Base-by-base conservation (phyloP, 2,329 filamentous ascomycete species). In the Fusarium burgessii region DNA sequence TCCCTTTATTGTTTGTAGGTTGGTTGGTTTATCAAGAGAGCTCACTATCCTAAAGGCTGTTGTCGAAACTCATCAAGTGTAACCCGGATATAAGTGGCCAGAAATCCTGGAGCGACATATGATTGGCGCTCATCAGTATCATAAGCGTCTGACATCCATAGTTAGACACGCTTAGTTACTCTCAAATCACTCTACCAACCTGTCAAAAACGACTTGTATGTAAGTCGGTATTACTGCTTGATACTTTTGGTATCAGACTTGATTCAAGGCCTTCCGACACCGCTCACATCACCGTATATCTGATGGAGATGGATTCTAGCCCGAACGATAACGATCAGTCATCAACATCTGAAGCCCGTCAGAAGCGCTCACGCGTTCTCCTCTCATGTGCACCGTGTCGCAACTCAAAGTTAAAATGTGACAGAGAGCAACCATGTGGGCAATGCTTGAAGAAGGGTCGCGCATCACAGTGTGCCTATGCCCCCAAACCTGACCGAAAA, bases 361-460 rank as follows among this genome's bases (percentile, higher is more conserved):
- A 79, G 43, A 88, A 87, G 75, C 83, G 86, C 29, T 82, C 80
- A 23, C 82, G 86, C 36, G 79, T 87, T 25, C 79, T 87, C 6
- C 83, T 88, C 25, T 87, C 85, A 6, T 89, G 87, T 68, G 84
- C 79, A 11, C 82, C 85, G 5, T 89, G 87, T 70, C 85, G 87
- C 52, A 64, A 72, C 58, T 88, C 86, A 41, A 89, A 89, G 79
- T 83, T 88, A 32, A 89, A 88, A 71, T 89, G 87, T 76, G 86
- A 89, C 74, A 84, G 87, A 52, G 77, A 78, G 9, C 76, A 82
- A 45, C 87, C 87, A 51, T 89, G 87, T 77, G 76, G 80, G 14
- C 85, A 88, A 77, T 89, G 87, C 73, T 71, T 82, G 40, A 87
- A 85, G 69, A 87, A 85, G 72, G 84, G 81, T 36, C 82, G 82